A percentile compares a stretch with the other conserved stretches of the same genome.
Evolutionary conservation across 2,329 filamentous ascomycete genomes (phyloP).

Genomic region (Diaporthe capsici): DNA sequence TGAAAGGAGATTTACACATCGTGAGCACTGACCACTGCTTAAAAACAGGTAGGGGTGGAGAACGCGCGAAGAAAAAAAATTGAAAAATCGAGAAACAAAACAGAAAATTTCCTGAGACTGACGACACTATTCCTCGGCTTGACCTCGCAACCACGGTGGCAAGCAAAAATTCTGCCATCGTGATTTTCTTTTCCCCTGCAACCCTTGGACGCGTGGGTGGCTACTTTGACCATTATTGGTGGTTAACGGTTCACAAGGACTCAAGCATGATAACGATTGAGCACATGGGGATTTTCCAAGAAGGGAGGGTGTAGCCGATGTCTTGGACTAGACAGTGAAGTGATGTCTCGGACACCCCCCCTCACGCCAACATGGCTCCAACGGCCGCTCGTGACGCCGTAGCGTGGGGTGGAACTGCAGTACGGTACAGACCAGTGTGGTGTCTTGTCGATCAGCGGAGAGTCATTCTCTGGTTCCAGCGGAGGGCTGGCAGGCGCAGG

Average conservation of each 20-base stretch:
- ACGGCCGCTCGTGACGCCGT: slow-evolving; percentile 26
- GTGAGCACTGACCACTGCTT: slow-evolving; percentile 39
- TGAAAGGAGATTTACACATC: slow-evolving; percentile 25
- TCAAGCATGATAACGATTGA: slow-evolving; percentile 34
- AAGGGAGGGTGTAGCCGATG: slow-evolving; percentile 24
- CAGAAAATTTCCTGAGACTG: neutral
- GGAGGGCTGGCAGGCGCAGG: neutral
- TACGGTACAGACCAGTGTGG: neutral
- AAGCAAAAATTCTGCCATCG: slow-evolving; percentile 6
- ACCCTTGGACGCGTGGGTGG: slow-evolving; percentile 6
- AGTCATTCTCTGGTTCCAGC: slow-evolving; percentile 31
- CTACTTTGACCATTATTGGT: neutral
- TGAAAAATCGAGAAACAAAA: slow-evolving; percentile 12
- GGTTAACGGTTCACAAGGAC: neutral
- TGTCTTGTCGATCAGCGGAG: slow-evolving; percentile 28
- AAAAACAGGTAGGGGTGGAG: slow-evolving; percentile 28
- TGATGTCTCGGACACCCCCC: slow-evolving; percentile 25
- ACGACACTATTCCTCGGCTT: neutral
- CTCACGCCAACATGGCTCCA: slow-evolving; percentile 17
- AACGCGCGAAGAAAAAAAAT: slow-evolving; percentile 24
- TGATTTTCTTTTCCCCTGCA: neutral
- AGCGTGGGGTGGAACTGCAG: slow-evolving; percentile 26
- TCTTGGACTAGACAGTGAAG: slow-evolving; percentile 21
- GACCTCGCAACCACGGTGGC: slow-evolving; percentile 15
- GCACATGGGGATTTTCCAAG: slow-evolving; percentile 28